Conservation (phyloP, 768 basidiomycete species). For the Sarcodon aspratus region DNA sequence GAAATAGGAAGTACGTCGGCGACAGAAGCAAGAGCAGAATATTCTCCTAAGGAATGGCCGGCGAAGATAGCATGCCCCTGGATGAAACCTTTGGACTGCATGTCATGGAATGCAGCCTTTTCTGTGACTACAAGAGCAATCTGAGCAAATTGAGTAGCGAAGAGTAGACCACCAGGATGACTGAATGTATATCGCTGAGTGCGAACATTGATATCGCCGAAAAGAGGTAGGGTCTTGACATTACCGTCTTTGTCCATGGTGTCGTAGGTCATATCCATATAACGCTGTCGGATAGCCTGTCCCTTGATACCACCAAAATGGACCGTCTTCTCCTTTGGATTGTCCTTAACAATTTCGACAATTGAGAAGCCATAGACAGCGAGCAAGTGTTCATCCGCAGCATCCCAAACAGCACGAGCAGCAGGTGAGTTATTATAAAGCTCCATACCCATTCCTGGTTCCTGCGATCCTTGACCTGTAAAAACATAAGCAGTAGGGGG, state of each 20-base stretch:
- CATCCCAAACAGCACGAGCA: slow-evolving; percentile 95
- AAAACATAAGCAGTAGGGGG: slow-evolving; percentile 92
- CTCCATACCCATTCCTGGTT: slow-evolving; percentile 99
- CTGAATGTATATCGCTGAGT: slow-evolving; percentile 98
- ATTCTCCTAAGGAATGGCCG: slow-evolving; percentile 97
- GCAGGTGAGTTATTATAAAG: slow-evolving; percentile 88
- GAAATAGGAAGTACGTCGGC: slow-evolving; percentile 95
- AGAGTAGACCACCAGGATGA: slow-evolving; percentile 89
- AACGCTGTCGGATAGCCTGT: slow-evolving; percentile 95
- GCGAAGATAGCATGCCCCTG: slow-evolving; percentile 91
- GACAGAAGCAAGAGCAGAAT: slow-evolving; percentile 95
- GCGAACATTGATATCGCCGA: slow-evolving; percentile 89
- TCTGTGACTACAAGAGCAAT: slow-evolving; percentile 98
- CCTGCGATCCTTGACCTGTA: slow-evolving; percentile 97
- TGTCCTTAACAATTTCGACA: slow-evolving; percentile 96
- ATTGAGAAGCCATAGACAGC: slow-evolving; percentile 98
- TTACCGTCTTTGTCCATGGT: slow-evolving; percentile 93
- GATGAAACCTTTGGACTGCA: slow-evolving; percentile 92
- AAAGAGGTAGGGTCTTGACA: slow-evolving; percentile 92
- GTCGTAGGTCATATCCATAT: slow-evolving; percentile 99
- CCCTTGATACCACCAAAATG: slow-evolving; percentile 99
- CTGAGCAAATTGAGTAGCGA: slow-evolving; percentile 97
- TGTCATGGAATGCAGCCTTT: slow-evolving; percentile 97
- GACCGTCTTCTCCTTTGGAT: slow-evolving; percentile 95
- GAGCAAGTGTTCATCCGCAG: slow-evolving; percentile 85